phyloP scores from a whole-genome alignment of 2,329 filamentous ascomycete genomes.

The Neoascochyta sp. region DNA sequence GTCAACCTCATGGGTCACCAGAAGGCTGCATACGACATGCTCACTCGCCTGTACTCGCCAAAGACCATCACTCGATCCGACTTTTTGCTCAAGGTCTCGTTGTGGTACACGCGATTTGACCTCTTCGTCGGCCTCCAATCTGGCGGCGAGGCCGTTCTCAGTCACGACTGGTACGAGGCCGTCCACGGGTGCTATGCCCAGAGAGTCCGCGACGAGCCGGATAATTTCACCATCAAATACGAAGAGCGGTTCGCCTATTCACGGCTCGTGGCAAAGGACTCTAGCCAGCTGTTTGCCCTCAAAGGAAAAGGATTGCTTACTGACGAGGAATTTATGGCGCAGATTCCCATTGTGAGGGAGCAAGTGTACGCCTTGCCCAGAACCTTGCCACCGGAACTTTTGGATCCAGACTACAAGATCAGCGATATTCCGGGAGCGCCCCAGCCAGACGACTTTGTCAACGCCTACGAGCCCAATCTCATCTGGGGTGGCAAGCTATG shows the following conservation, averaged over 20 bases:
- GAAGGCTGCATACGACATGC: slow-evolving; percentile 77
- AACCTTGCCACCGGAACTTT: slow-evolving; percentile 59
- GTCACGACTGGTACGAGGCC: slow-evolving; percentile 72
- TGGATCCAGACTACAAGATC: slow-evolving; percentile 60
- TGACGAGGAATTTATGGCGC: slow-evolving; percentile 60
- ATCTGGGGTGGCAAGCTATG: slow-evolving; percentile 65
- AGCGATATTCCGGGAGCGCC: slow-evolving; percentile 58
- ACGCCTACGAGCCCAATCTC: slow-evolving; percentile 68
- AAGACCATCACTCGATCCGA: slow-evolving; percentile 68
- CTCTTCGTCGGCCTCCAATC: slow-evolving; percentile 79
- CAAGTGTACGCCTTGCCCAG: slow-evolving; percentile 43
- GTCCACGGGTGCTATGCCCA: slow-evolving; percentile 61
- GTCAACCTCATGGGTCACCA: slow-evolving; percentile 90
- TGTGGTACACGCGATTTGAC: slow-evolving; percentile 92
- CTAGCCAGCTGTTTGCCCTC: slow-evolving; percentile 71
- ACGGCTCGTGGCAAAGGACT: slow-evolving; percentile 72
- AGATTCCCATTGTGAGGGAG: slow-evolving; percentile 51
- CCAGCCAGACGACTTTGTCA: slow-evolving; percentile 64
- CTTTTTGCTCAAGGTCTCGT: slow-evolving; percentile 67
- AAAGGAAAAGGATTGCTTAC: slow-evolving; percentile 62
- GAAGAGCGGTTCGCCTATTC: slow-evolving; percentile 64
- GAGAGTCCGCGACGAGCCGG: slow-evolving; percentile 57
- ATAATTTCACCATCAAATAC: slow-evolving; percentile 62
- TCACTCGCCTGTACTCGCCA: slow-evolving; percentile 74
- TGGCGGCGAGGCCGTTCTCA: slow-evolving; percentile 68